A percentile compares a stretch with the other conserved stretches of the same genome.
Evolutionary conservation across 108 stramenopile species (phyloP).

Genomic region (Chaetoceros muelleri): DNA sequence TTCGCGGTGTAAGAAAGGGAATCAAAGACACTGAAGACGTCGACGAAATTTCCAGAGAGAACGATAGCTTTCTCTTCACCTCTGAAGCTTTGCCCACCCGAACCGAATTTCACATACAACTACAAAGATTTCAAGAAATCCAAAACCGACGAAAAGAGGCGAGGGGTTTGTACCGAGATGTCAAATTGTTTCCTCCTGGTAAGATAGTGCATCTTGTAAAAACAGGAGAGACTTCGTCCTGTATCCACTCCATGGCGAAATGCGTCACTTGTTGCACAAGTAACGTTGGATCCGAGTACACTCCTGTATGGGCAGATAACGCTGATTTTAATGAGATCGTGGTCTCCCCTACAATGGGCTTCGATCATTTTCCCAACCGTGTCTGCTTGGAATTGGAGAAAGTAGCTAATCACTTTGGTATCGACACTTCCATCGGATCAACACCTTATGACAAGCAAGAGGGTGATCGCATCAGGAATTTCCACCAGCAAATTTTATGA

Average conservation of each 20-base stretch:
- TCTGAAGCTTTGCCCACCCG: conserved; percentile 29
- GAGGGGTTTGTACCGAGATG: conserved; percentile 38
- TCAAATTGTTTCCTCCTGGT: conserved; percentile 70
- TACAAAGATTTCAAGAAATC: conserved; percentile 47
- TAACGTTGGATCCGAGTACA: conserved; percentile 66
- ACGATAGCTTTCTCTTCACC: conserved; percentile 44
- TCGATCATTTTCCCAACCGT: conserved; percentile 84
- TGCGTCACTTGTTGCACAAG: conserved; percentile 63
- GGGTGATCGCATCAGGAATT: neutral
- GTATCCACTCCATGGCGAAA: conserved; percentile 27
- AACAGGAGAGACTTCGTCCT: conserved; percentile 54
- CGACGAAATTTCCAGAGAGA: conserved; percentile 33
- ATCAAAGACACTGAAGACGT: conserved; percentile 13
- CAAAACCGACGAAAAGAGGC: conserved; percentile 45
- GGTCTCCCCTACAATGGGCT: conserved; percentile 76
- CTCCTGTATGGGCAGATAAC: conserved; percentile 65
- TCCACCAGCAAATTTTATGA: too few relatives aligned
- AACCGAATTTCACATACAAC: conserved; percentile 53
- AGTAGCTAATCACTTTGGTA: conserved; percentile 15
- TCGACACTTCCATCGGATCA: neutral
- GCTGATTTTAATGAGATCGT: conserved; percentile 83
- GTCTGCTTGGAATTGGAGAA: conserved; percentile 49
- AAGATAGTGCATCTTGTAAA: conserved; percentile 75
- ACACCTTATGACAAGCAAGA: neutral
- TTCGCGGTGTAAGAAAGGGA: conserved; percentile 2